Evolutionary conservation across 305 asterid species (phyloP), one percentile per base, ranked within the genome.

Genomic region (Solanum hybrid): DNA sequence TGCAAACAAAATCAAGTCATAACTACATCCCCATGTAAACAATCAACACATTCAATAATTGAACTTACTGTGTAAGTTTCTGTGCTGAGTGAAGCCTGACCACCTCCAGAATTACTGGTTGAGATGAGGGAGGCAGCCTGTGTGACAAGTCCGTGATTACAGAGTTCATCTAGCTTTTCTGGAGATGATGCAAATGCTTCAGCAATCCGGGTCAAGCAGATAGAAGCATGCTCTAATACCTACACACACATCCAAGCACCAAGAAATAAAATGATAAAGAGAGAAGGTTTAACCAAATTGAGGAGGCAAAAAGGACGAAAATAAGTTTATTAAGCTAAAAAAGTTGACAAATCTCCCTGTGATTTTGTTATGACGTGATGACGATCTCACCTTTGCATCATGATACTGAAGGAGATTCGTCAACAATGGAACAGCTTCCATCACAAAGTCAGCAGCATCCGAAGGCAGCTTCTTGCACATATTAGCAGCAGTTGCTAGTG

Each of bases 341-440:
- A 29, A 46, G 1, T 84, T 46, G 75, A 57, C 39, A 57, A 42
- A 84, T 51, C 88, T 18, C 24, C 88, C 42, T 1, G 39, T 51
- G 88, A 84, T 84, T 84, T 51, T 84, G 29, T 61, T 57, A 57
- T 31, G 74, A 31, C 42, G 89, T 87, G 57, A 78, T 69, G 57
- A 86, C 61, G 37, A 88, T 90, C 93, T 87, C 91, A 95, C 99
- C 99, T 98, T 98, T 34, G 99, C 95, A 94, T 98, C 99, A 76
- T 96, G 99, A 92, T 98, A 98, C 92, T 98, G 99, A 76, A 98
- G 97, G 89, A 98, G 98, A 91, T 98, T 98, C 16, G 99, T 98
- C 95, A 98, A 93, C 93, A 97, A 91, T 3, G 99, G 99, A 89
- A 98, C 99, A 86, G 99, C 99, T 94, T 96, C 99, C 99, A 98